Percentiles rank a stretch among this genome's conserved stretches.
Evolutionary conservation across 345 rosid species (phyloP).

Genomic region (Brassica cretica): DNA sequence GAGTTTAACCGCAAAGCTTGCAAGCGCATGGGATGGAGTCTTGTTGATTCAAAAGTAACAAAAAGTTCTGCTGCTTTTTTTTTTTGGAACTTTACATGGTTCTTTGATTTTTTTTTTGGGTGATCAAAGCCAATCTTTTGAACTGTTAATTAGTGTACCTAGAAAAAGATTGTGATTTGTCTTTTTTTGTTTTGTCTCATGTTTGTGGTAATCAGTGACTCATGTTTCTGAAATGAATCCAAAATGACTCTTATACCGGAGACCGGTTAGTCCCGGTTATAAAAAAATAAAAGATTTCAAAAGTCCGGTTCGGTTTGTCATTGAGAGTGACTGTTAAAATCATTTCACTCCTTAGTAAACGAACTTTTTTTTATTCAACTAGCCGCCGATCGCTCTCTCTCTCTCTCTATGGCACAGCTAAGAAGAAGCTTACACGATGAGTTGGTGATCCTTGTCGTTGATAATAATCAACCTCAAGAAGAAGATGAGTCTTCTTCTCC

Average conservation of each 20-base stretch:
- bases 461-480: conserved; percentile 33
- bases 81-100: not conserved
- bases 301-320: not conserved
- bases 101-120: not conserved
- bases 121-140: conserved; percentile 8
- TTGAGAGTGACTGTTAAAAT: not conserved
- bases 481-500: conserved; percentile 33
- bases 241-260: not conserved
- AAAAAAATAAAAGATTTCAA: not conserved
- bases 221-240: no score
- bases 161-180: not conserved
- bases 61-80: not conserved
- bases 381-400: not conserved
- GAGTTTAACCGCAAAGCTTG: conserved; percentile 17
- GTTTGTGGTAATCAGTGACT: not conserved
- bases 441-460: conserved; percentile 42
- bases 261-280: not conserved
- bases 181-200: not conserved
- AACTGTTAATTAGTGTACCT: not conserved
- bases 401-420: conserved; percentile 43
- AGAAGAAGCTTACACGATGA: conserved; percentile 41
- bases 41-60: not conserved
- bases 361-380: not conserved
- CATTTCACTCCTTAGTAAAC: not conserved
- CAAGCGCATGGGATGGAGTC: not conserved